These are phyloP conservation scores for Arabidopsis thaliana DNA, from an alignment of 345 rosid genomes.

Conservation along the genomic window TAIR10.1 NC_003074.8:22664501-22665000, in stretches of 20 bases:
- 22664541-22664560: not conserved
- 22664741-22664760: constrained; percentile 94
- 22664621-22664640: constrained; percentile 31
- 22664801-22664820: constrained; percentile 92
- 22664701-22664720: constrained; percentile 58
- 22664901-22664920: constrained; percentile 82
- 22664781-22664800: constrained; percentile 85
- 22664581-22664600: not conserved
- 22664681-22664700: constrained; percentile 44
- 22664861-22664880: constrained; percentile 90
- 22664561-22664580: constrained; percentile 17
- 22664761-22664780: constrained; percentile 93
- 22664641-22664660: constrained; percentile 26
- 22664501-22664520: constrained; percentile 3
- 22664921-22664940: constrained; percentile 95
- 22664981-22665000: constrained; percentile 23
- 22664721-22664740: constrained; percentile 66
- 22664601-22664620: constrained; percentile 33
- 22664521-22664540: constrained; percentile 1
- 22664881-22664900: constrained; percentile 86
- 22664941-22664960: constrained; percentile 79
- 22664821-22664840: constrained; percentile 84
- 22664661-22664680: constrained; percentile 17
- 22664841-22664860: constrained; percentile 91
- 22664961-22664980: constrained; percentile 67